A percentile compares a stretch with the other conserved stretches of the same genome.
phyloP scores from a whole-genome alignment of 2,329 filamentous ascomycete genomes.

The Lecanosticta acicola region DNA sequence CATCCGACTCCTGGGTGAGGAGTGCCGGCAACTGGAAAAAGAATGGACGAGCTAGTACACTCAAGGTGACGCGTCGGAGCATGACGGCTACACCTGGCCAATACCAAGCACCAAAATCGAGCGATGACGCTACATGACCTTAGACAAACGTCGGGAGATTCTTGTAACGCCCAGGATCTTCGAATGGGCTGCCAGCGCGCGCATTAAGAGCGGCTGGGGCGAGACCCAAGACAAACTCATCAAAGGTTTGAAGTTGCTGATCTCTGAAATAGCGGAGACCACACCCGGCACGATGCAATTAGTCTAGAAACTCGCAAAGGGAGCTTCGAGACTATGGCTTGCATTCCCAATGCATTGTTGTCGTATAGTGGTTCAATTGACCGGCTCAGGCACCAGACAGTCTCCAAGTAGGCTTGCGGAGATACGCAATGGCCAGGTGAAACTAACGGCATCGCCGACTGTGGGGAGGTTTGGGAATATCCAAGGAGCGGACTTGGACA shows the following conservation, averaged over 20 bases:
- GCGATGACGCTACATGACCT: constrained; percentile 4
- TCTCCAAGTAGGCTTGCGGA: too few relatives aligned
- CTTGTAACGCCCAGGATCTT: not conserved
- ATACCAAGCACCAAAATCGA: not conserved
- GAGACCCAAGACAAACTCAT: not conserved
- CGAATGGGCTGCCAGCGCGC: constrained; percentile 2
- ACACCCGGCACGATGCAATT: not conserved
- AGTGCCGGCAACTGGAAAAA: too few relatives aligned
- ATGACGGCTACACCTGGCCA: too few relatives aligned
- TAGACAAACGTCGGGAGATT: not conserved
- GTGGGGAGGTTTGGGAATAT: too few relatives aligned
- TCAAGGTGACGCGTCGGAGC: too few relatives aligned
- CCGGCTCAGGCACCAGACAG: too few relatives aligned
- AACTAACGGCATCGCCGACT: too few relatives aligned
- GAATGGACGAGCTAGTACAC: too few relatives aligned
- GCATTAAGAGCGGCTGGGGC: constrained; percentile 1
- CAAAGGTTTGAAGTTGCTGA: not conserved
- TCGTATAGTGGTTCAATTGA: too few relatives aligned
- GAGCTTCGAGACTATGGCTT: constrained; percentile 1
- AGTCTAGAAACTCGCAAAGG: not conserved
- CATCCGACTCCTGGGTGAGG: too few relatives aligned
- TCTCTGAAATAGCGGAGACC: not conserved
- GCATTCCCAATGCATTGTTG: constrained; percentile 1
- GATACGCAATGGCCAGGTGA: too few relatives aligned
- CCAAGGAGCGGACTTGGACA: too few relatives aligned